Evolutionary conservation across 768 basidiomycete genomes (phyloP), one percentile per base, ranked within the genome.

Genomic region (Pseudohyphozyma bogoriensis): DNA sequence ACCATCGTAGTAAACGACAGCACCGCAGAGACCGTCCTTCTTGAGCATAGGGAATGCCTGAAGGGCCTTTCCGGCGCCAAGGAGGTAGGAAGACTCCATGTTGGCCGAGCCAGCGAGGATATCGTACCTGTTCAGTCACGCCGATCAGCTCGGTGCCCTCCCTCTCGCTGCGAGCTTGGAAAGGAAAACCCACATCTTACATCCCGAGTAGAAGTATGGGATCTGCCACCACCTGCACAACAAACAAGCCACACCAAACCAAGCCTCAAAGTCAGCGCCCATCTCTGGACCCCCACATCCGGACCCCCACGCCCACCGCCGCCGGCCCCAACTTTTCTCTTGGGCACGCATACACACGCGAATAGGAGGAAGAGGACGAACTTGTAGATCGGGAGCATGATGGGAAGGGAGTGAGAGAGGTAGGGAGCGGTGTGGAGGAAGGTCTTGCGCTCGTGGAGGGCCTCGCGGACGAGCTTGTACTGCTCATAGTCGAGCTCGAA

Each of bases 11-110:
- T 97, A 97, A 20, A 99, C 93, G 56, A 99, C 78, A 18, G 90
- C 92, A 24, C 92, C 92, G 35, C 91, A 89, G 15, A 96, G 80
- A 4, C 90, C 90, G 9, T 95, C 85, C 35, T 78, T 79, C 74
- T 97, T 96, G 63, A 99, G 80, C 88, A 93, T 95, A 0, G 93
- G 93, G 78, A 97, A 99, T 0, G 86, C 83, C 71, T 95, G 90
- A 26, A 96, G 76, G 0, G 93, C 90, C 71, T 91, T 89, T 15
- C 87, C 87, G 71, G 86, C 89, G 71, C 84, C 86, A 88, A 99
- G 92, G 65, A 95, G 78, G 74, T 97, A 97, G 10, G 89, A 89
- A 2, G 81, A 79, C 74, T 91, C 89, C 89, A 95, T 95, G 73
- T 96, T 96, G 73, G 95, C 89, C 73, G 86, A 86, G 0, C 93